Conservation (phyloP, 2,329 filamentous ascomycete species). For the Fusarium subtropicale region DNA sequence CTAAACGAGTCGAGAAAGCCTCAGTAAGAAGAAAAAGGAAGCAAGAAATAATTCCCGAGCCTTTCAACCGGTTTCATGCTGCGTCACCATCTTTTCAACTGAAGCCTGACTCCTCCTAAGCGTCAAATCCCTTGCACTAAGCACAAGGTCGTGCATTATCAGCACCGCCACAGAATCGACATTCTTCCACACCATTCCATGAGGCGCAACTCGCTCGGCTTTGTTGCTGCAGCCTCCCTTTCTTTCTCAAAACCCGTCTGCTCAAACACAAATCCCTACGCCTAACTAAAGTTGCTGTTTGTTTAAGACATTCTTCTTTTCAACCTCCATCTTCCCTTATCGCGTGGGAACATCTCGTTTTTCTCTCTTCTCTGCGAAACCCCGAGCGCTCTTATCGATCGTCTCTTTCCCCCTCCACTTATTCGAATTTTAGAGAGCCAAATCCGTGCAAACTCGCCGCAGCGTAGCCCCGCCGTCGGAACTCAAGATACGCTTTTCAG, state of each 20-base stretch:
- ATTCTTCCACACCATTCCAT: conserved; percentile 58
- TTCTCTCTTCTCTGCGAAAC: conserved; percentile 5
- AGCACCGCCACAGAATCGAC: conserved; percentile 56
- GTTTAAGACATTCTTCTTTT: conserved; percentile 33
- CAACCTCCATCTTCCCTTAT: conserved; percentile 13
- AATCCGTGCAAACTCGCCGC: conserved; percentile 41
- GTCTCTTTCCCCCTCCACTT: conserved; percentile 36
- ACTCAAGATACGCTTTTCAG: conserved; percentile 42
- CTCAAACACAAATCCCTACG: conserved; percentile 40
- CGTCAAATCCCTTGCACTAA: conserved; percentile 23
- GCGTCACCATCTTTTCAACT: conserved; percentile 11
- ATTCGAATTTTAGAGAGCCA: conserved; percentile 40
- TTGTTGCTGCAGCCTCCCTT: conserved; percentile 48
- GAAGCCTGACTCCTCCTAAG: conserved; percentile 13
- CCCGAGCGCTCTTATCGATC: conserved; percentile 17
- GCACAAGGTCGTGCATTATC: conserved; percentile 47
- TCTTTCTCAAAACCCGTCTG: conserved; percentile 47
- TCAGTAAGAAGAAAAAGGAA: neutral
- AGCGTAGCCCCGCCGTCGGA: conserved; percentile 46
- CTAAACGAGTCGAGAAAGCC: neutral
- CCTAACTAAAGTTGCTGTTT: conserved; percentile 32
- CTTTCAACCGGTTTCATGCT: conserved; percentile 4
- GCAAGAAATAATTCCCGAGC: neutral
- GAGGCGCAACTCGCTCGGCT: conserved; percentile 53
- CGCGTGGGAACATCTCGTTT: conserved; percentile 22